Evolutionary conservation across 495 filamentous ascomycete genomes (phyloP), one percentile per base, ranked within the genome.

Genomic region (Elaphomyces granulatus): DNA sequence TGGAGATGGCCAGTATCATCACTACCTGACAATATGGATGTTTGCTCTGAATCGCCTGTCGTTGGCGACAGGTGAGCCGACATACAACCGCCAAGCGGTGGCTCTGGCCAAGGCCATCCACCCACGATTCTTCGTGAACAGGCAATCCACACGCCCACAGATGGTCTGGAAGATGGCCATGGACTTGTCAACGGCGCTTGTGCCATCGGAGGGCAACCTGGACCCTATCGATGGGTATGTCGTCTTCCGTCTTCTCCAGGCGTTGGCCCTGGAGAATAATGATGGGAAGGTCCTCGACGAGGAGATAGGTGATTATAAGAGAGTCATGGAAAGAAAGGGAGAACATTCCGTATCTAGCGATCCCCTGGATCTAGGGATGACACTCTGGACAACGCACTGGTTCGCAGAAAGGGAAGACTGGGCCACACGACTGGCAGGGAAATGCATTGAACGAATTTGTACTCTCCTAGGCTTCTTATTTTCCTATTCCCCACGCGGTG

Each of bases 11-110:
- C 74, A 79, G 48, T 81, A 81, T 36, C 74, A 80, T 40, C 77
- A 81, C 43, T 82, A 79, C 47, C 54, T 81, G 8, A 80, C 75
- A 0, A 46, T 82, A 2, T 82, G 77, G 77, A 78, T 80, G 75
- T 82, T 80, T 45, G 77, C 75, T 0, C 56, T 81, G 2, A 79
- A 80, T 52, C 64, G 77, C 3, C 59, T 78, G 30, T 55, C 69
- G 0, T 33, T 69, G 8, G 77, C 72, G 9, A 66, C 64, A 3
- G 59, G 60, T 0, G 66, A 79, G 23, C 37, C 48, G 14, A 36
- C 34, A 1, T 80, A 71, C 42, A 80, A 78, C 42, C 43, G 49
- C 2, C 64, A 68, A 26, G 77, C 74, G 1, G 55, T 80, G 7
- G 56, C 67, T 40, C 58, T 82, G 9, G 75, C 75, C 15, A 61